Evolutionary conservation across 441 rosid species (phyloP), one percentile per base, ranked within the genome.

Genomic region (Populus tomentosa): DNA sequence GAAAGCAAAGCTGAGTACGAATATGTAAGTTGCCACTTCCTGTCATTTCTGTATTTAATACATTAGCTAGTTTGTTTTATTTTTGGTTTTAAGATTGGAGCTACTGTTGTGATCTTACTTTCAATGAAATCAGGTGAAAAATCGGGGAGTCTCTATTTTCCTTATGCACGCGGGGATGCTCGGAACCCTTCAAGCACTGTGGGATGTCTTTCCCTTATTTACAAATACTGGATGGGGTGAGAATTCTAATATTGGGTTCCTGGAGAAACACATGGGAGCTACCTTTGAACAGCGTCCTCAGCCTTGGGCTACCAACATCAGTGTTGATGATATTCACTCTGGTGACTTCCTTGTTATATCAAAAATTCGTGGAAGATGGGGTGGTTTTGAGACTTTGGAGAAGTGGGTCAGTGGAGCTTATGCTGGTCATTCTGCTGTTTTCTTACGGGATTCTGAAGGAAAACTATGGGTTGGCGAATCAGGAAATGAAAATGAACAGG

Each of bases 351-450:
- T 94, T 75, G 99, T 90, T 24, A 81, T 95, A 80, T 95, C 98
- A 28, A 95, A 94, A 86, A 91, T 94, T 79, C 97, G 99, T 73
- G 99, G 98, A 28, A 87, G 97, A 67, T 95, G 98, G 99, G 99
- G 98, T 80, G 99, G 98, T 72, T 95, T 95, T 82, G 98, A 95
- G 89, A 94, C 97, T 42, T 80, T 95, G 65, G 99, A 94, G 90
- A 95, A 95, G 90, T 94, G 99, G 99, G 98, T 95, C 46, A 95
- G 89, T 72, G 99, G 99, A 80, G 82, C 99, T 40, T 95, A 92
- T 85, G 99, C 98, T 78, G 99, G 99, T 71, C 99, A 94, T 84
- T 71, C 88, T 78, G 97, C 99, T 82, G 90, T 95, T 80, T 94
- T 92, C 84, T 84, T 95, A 67, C 89, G 83, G 89, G 99, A 95